Evolutionary conservation across 2,329 filamentous ascomycete species (phyloP).

Genomic region (Dothistroma septosporum): DNA sequence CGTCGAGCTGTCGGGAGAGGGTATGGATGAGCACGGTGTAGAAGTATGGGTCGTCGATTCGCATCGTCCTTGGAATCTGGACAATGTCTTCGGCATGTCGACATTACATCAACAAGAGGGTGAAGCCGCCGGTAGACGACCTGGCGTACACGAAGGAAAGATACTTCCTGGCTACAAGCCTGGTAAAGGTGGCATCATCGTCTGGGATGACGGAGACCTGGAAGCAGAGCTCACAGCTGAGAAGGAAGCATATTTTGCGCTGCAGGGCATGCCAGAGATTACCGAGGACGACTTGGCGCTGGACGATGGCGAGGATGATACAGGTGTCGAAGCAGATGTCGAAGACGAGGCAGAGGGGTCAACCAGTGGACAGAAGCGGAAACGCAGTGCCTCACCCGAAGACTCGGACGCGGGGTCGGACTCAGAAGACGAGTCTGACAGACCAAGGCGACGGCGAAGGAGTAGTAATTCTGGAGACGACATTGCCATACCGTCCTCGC

Average conservation of each 20-base stretch:
- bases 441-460: constrained; percentile 73
- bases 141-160: constrained; percentile 68
- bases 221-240: constrained; percentile 73
- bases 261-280: constrained; percentile 85
- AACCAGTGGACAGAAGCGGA: constrained; percentile 52
- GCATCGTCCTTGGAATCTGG: constrained; percentile 87
- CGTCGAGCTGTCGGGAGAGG: constrained; percentile 40
- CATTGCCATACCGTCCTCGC: constrained; percentile 67
- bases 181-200: constrained; percentile 80
- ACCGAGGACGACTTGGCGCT: constrained; percentile 67
- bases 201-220: constrained; percentile 95
- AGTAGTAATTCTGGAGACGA: constrained; percentile 81
- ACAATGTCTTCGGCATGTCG: constrained; percentile 71
- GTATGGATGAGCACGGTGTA: constrained; percentile 65
- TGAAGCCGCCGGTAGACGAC: constrained; percentile 45
- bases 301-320: constrained; percentile 52
- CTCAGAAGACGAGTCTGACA: constrained; percentile 60
- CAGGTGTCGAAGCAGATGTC: constrained; percentile 34
- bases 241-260: constrained; percentile 75
- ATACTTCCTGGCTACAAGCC: constrained; percentile 69
- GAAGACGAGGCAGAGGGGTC: constrained; percentile 29
- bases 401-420: constrained; percentile 62
- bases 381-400: constrained; percentile 70
- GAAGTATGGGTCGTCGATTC: constrained; percentile 94
- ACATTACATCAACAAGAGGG: constrained; percentile 33